These are phyloP conservation scores for Hortaea werneckii DNA, from an alignment of 2,329 filamentous ascomycete genomes.

Conservation along the genomic window DNA sequence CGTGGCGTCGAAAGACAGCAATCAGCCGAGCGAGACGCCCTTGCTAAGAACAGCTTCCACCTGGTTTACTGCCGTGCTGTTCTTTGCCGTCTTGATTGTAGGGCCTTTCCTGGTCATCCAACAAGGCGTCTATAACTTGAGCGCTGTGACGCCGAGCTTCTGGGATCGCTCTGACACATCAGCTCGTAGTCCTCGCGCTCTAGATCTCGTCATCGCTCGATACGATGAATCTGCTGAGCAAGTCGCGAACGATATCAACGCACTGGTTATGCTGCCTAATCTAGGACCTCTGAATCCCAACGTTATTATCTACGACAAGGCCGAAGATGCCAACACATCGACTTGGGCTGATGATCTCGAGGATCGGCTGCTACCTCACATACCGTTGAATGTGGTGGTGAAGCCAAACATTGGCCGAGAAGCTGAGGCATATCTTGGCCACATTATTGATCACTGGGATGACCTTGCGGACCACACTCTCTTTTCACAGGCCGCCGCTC, in stretches of 20 bases:
- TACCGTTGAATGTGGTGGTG: background rate
- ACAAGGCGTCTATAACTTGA: background rate
- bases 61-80: background rate
- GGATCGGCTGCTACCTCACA: background rate
- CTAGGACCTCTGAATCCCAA: background rate
- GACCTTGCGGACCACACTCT: constrained; percentile 36
- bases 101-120: background rate
- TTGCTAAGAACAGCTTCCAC: background rate
- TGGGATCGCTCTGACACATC: background rate
- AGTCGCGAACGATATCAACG: background rate
- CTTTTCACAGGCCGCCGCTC: constrained; percentile 38
- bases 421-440: constrained; percentile 37
- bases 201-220: constrained; percentile 3
- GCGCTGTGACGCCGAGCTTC: background rate
- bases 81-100: background rate
- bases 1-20: background rate
- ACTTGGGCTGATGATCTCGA: background rate
- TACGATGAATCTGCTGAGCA: constrained; percentile 1
- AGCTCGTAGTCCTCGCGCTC: background rate
- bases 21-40: background rate
- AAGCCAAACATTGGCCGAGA: constrained; percentile 36
- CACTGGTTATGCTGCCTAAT: background rate
- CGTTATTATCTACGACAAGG: constrained; percentile 5
- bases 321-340: background rate
- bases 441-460: constrained; percentile 36